A percentile compares a stretch with the other conserved stretches of the same genome.
phyloP scores from a whole-genome alignment of 148 eudicot species.

The Fagopyrum homotropicum region DNA sequence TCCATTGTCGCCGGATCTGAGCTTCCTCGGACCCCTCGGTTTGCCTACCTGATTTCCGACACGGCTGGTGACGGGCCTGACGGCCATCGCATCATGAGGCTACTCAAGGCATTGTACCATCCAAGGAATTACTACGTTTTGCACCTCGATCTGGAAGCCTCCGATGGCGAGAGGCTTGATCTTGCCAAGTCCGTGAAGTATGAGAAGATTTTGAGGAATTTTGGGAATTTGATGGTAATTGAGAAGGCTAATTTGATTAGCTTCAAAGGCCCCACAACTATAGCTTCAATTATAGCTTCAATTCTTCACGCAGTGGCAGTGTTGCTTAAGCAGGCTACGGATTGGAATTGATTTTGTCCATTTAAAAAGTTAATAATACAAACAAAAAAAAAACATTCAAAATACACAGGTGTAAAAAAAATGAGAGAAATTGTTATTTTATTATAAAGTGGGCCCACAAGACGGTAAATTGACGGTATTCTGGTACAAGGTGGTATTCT shows the following conservation, averaged over 20 bases:
- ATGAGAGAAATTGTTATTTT: no score
- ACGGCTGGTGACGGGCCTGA: slow-evolving; percentile 44
- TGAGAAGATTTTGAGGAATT: slow-evolving; percentile 24
- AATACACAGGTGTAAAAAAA: no score
- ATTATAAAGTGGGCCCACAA: no score
- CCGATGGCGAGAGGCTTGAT: slow-evolving; percentile 52
- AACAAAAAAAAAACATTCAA: no score
- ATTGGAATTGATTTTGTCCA: slow-evolving; percentile 78
- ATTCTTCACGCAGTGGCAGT: slow-evolving; percentile 61
- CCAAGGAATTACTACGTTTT: slow-evolving; percentile 68
- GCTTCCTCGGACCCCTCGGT: slow-evolving; percentile 30
- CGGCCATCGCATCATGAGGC: slow-evolving; percentile 38
- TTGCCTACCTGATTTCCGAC: slow-evolving; percentile 71
- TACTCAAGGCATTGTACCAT: slow-evolving; percentile 71
- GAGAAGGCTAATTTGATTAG: slow-evolving; percentile 72
- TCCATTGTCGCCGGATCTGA: slow-evolving; percentile 19
- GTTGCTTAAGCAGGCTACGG: slow-evolving; percentile 39
- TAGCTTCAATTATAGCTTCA: slow-evolving; percentile 49
- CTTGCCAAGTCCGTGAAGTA: slow-evolving; percentile 48
- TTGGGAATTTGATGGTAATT: slow-evolving; percentile 62
- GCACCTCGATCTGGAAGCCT: slow-evolving; percentile 72
- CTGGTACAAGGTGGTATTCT: no score
- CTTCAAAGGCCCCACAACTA: slow-evolving; percentile 57
- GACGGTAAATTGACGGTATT: no score
- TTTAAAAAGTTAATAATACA: no score